Evolutionary conservation across 345 rosid species (phyloP).

Genomic region (Dipteronia dyeriana): DNA sequence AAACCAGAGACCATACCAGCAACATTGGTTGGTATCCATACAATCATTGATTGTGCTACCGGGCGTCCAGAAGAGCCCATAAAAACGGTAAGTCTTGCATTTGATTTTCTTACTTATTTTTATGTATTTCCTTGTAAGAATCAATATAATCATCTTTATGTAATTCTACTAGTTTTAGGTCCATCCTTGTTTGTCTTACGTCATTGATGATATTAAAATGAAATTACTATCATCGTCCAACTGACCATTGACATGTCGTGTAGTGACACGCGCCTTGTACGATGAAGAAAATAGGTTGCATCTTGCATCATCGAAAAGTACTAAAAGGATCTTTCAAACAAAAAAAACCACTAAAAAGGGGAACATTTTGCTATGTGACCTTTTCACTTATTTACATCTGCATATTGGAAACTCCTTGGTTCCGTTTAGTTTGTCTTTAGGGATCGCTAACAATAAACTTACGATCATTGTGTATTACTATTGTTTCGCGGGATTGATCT

Average conservation of each 20-base stretch:
- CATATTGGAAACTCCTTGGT: neutral
- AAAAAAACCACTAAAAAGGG: neutral
- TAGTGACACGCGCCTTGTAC: neutral
- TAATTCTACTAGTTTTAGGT: neutral
- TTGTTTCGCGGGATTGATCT: constrained; percentile 6
- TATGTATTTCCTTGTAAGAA: neutral
- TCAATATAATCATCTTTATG: neutral
- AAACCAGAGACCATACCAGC: constrained; percentile 94
- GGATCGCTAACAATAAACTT: neutral
- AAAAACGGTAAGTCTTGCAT: constrained; percentile 51
- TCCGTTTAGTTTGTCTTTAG: neutral
- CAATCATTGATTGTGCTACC: constrained; percentile 91
- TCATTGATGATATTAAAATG: neutral
- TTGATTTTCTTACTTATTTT: neutral
- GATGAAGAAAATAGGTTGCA: neutral
- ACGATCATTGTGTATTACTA: neutral
- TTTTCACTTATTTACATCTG: neutral
- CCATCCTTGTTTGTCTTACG: no score
- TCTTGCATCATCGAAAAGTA: neutral
- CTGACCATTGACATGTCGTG: neutral
- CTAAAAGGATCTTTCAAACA: neutral
- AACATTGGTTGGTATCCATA: constrained; percentile 90
- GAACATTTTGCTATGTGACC: neutral
- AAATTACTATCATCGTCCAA: neutral
- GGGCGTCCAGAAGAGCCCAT: constrained; percentile 99